Base-by-base conservation (phyloP, 768 basidiomycete species). In the Pisolithus orientalis region DNA sequence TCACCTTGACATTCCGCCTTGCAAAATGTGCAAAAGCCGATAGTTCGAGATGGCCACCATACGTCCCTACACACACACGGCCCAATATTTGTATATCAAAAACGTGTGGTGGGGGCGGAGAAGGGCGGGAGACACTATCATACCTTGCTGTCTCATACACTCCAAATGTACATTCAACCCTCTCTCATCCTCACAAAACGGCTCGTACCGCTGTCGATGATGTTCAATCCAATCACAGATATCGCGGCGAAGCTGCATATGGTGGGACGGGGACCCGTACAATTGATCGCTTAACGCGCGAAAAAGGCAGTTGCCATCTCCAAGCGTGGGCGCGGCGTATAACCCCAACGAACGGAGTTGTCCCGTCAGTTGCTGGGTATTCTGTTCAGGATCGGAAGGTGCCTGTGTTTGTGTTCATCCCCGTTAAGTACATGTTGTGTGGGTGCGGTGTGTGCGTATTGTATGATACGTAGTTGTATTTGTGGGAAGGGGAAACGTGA, bases 251-350 rank as follows among this genome's bases (percentile, higher is more conserved):
- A 94, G 75, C 52, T 80, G 76, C 37, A 75, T 68, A 58, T 95
- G 92, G 49, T 77, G 73, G 11, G 81, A 77, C 11, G 84, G 82
- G 3, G 85, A 76, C 54, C 93, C 93, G 58, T 85, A 82, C 16
- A 92, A 74, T 66, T 95, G 93, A 70, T 95, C 93, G 44, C 86
- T 84, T 50, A 94, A 76, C 0, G 93, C 90, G 44, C 92, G 85
- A 70, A 94, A 96, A 57, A 96, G 80, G 69, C 93, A 96, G 71
- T 94, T 95, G 44, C 94, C 93, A 68, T 95, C 89, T 47, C 90
- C 92, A 40, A 90, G 68, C 16, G 89, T 94, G 57, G 82, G 76
- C 3, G 89, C 88, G n/a, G 92, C 86, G 65, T 94, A 94, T 8
- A 94, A 75, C 3, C 91, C 90, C 49, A 92, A 72, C 5, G 82